Conservation (phyloP, 1,284 basidiomycete species). For the Marasmius oreades region DNA sequence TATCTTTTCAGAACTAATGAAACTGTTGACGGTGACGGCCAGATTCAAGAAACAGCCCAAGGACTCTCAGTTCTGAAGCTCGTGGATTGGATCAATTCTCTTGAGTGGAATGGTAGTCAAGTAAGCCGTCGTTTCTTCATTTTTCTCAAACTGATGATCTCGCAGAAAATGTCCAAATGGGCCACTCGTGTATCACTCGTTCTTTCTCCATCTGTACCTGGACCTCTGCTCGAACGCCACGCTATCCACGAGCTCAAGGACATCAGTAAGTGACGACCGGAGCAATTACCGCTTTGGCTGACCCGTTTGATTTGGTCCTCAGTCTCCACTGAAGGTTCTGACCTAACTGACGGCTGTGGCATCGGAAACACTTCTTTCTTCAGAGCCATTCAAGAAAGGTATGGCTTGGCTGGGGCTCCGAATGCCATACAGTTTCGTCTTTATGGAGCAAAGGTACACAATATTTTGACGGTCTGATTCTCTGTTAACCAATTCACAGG, state of each 20-base stretch:
- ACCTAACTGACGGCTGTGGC: constrained; percentile 29
- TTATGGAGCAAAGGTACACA: constrained; percentile 30
- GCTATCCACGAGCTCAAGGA: constrained; percentile 27
- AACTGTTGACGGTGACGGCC: constrained; percentile 10
- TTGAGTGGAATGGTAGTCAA: constrained; percentile 28
- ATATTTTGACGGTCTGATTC: background rate
- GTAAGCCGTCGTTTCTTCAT: constrained; percentile 17
- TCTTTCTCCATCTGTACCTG: constrained; percentile 38
- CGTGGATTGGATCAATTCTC: constrained; percentile 32
- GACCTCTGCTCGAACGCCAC: constrained; percentile 22
- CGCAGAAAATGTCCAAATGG: constrained; percentile 38
- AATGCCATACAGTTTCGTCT: constrained; percentile 39
- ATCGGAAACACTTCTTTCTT: constrained; percentile 20
- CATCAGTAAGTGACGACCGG: constrained; percentile 22
- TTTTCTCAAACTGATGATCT: background rate
- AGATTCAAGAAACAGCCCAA: background rate
- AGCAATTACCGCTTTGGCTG: background rate
- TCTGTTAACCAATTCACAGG: constrained; percentile 17
- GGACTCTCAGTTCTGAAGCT: constrained; percentile 26
- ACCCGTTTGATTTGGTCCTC: background rate
- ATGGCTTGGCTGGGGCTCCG: constrained; percentile 28
- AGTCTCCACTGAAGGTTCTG: constrained; percentile 19
- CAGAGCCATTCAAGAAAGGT: constrained; percentile 22
- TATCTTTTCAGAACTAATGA: constrained; percentile 36
- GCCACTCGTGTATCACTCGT: constrained; percentile 34